phyloP scores from a whole-genome alignment of 768 basidiomycete genomes.

The Pisolithus albus region DNA sequence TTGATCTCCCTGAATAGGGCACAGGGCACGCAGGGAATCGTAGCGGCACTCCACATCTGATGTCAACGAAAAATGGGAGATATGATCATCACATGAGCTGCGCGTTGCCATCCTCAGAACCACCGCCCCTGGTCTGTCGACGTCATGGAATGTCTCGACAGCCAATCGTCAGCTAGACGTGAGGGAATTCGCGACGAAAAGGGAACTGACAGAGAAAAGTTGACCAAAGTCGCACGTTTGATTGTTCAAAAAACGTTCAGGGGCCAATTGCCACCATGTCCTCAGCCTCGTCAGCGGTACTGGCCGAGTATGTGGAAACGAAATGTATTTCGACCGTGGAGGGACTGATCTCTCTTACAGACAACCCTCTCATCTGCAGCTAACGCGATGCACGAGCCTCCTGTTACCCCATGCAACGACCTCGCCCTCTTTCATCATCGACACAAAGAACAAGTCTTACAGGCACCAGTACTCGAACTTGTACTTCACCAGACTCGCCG shows the following conservation, averaged over 20 bases:
- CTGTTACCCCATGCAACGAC: slow-evolving; percentile 22
- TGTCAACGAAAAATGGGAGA: no score
- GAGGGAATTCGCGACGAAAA: no score
- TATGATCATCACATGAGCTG: no score
- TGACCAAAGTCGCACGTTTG: not conserved
- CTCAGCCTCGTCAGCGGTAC: not conserved
- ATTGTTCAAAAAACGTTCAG: no score
- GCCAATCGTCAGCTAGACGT: not conserved
- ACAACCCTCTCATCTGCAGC: slow-evolving; percentile 14
- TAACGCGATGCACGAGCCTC: slow-evolving; percentile 24
- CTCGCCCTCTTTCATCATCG: slow-evolving; percentile 39
- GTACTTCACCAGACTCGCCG: slow-evolving; percentile 54
- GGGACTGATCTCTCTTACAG: slow-evolving; percentile 10
- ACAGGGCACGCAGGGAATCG: no score
- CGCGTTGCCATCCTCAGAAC: no score
- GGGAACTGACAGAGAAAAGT: no score
- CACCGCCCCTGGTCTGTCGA: no score
- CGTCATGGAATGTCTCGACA: no score
- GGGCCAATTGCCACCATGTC: not conserved
- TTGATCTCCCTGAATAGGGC: no score
- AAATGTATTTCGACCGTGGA: not conserved
- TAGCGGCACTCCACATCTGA: no score
- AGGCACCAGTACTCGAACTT: slow-evolving; percentile 68
- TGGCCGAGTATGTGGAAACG: slow-evolving; percentile 2
- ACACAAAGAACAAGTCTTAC: slow-evolving; percentile 44